Evolutionary conservation across 2,329 filamentous ascomycete genomes (phyloP), one percentile per base, ranked within the genome.

Genomic region (Arachnopeziza araneosa): DNA sequence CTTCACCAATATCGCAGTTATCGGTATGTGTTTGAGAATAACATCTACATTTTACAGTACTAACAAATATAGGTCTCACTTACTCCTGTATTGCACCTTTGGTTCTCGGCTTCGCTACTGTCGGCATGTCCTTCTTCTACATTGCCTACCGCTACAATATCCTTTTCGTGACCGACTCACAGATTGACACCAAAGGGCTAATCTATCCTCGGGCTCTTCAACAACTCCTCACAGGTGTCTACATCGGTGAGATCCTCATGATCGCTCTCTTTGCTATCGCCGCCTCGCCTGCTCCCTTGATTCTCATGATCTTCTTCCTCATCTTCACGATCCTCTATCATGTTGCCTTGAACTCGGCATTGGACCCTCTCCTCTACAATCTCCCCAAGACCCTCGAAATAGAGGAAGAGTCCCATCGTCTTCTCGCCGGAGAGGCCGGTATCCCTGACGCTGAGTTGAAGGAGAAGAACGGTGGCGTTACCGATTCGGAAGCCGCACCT

Each of bases 71-170:
- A 88, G 90, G 90, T 50, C 87, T 97, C 63, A 89, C 87, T 32
- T 97, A 97, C 71, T 87, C 91, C 1, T 88, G 87, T 64, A 96
- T 97, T 68, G 90, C 92, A 1, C 93, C 93, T 0, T 77, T 97
- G 12, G 87, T 96, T 57, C 80, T 96, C 55, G 84, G 87, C 5
- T 97, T 96, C 69, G 90, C 91, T 1, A 86, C 88, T 0, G 80
- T 90, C 49, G 92, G 91, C 26, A 83, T 97, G 61, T 84, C 81
- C 23, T 78, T 95, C 50, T 93, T 96, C 75, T 96, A 96, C 72
- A 78, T 93, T 56, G 90, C 92, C 54, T 96, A 91, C 80, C 85
- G 90, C 21, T 96, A 98, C 80, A 96, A 96, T 71, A 76, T 98
- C 58, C 81, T 97, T 55, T 97, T 91, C 73, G 91, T 96, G 44